Evolutionary conservation across 371 early-diverging fungal genomes (phyloP).

Genomic region (Lichtheimia ornata): DNA sequence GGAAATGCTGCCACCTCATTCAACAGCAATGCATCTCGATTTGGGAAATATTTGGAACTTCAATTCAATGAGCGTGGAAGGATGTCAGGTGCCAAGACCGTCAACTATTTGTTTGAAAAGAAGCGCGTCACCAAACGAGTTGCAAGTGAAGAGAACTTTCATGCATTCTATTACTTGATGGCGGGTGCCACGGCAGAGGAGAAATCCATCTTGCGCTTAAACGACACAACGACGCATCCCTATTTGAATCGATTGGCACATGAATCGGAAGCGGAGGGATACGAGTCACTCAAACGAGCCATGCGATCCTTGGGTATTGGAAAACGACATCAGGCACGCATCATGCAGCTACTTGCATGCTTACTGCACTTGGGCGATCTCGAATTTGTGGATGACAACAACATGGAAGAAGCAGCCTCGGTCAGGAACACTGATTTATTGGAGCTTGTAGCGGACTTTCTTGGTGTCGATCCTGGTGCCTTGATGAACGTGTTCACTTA

Average conservation of each 20-base stretch:
- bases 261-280: conserved; percentile 55
- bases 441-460: conserved; percentile 78
- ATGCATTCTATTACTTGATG: conserved; percentile 89
- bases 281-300: conserved; percentile 66
- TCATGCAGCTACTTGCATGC: conserved; percentile 84
- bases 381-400: conserved; percentile 64
- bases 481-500: conserved; percentile 85
- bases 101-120: conserved; percentile 93
- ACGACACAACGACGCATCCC: conserved; percentile 28
- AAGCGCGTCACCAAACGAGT: conserved; percentile 60
- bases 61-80: conserved; percentile 90
- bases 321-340: conserved; percentile 74
- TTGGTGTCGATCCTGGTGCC: conserved; percentile 80
- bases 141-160: conserved; percentile 84
- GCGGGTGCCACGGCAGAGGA: conserved; percentile 48
- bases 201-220: conserved; percentile 32
- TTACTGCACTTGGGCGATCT: conserved; percentile 87
- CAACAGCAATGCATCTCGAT: conserved; percentile 88
- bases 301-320: conserved; percentile 81
- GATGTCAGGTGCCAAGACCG: conserved; percentile 85
- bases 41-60: conserved; percentile 89
- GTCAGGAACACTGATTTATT: conserved; percentile 72
- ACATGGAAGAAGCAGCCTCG: conserved; percentile 65
- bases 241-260: conserved; percentile 17
- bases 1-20: conserved; percentile 79